Evolutionary conservation across 164 flowering plant genomes (phyloP).

Genomic region (Paratinospora sagittata): DNA sequence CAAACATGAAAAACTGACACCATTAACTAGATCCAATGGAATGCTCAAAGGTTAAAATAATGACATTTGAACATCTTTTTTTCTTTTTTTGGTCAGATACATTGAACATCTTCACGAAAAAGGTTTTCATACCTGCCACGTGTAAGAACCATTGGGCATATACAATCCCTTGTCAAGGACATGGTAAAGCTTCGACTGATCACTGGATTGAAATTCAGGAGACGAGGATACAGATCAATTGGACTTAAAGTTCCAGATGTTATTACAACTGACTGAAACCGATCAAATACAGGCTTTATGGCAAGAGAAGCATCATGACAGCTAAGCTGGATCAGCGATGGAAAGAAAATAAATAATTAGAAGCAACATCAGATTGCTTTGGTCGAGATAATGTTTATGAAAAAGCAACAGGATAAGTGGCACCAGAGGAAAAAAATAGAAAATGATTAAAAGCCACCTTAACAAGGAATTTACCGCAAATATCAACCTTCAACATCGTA

Average conservation of each 20-base stretch:
- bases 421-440: no score
- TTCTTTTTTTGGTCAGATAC: neutral
- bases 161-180: conserved; percentile 98
- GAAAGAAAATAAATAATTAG: conserved; percentile 8
- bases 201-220: conserved; percentile 92
- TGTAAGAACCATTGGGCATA: conserved; percentile 98
- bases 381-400: no score
- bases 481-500: no score
- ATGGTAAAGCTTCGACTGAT: conserved; percentile 93
- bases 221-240: conserved; percentile 94
- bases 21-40: neutral
- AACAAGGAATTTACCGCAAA: no score
- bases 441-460: no score
- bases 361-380: neutral
- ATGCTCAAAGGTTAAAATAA: no score
- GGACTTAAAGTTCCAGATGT: conserved; percentile 99
- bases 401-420: no score
- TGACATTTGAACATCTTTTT: no score
- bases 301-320: conserved; percentile 99
- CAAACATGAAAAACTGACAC: neutral
- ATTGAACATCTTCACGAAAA: neutral
- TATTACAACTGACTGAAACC: conserved; percentile 94
- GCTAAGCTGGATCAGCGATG: conserved; percentile 56
- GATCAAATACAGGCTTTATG: conserved; percentile 92
- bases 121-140: conserved; percentile 79